Percentiles rank a stretch among this genome's conserved stretches.
Evolutionary conservation across 2,329 filamentous ascomycete species (phyloP).

Genomic region (Pseudocercospora vitis): DNA sequence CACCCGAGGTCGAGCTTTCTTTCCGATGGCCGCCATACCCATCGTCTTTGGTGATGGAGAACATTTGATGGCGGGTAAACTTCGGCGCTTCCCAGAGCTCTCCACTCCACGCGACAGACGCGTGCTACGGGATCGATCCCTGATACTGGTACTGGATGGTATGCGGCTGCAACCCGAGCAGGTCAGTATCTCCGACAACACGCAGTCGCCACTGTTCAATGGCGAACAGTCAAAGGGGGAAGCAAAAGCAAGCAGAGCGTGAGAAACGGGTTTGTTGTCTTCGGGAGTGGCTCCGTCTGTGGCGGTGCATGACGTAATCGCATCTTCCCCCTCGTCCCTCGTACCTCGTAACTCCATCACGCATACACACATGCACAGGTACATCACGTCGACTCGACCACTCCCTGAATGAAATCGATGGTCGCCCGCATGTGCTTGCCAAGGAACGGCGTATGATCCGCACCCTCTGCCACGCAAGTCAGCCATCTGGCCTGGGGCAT

Average conservation of each 20-base stretch:
- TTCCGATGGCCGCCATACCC: conserved; percentile 31
- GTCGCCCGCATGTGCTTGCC: conserved; percentile 14
- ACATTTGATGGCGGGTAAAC: conserved; percentile 13
- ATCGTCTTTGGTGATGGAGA: conserved; percentile 20
- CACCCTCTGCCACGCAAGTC: conserved; percentile 1
- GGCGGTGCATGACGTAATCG: too few species aligned
- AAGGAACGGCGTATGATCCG: conserved; percentile 18
- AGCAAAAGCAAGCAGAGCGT: too few species aligned
- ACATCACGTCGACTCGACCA: background rate
- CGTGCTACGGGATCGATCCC: background rate
- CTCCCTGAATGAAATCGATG: conserved; percentile 10
- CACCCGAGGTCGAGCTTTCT: conserved; percentile 33
- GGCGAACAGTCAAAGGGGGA: too few species aligned
- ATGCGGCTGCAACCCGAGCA: too few species aligned
- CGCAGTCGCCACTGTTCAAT: too few species aligned
- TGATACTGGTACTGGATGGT: too few species aligned
- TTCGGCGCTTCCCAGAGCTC: background rate
- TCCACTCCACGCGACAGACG: background rate
- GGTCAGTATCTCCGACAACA: too few species aligned
- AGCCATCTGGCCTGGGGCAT: background rate
- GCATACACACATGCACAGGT: background rate
- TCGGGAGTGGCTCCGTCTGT: too few species aligned
- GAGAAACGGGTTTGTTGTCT: too few species aligned
- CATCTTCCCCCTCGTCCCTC: too few species aligned
- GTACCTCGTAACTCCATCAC: too few species aligned